Base-by-base conservation (phyloP, 768 basidiomycete genomes). In the Boletus coccyginus region DNA sequence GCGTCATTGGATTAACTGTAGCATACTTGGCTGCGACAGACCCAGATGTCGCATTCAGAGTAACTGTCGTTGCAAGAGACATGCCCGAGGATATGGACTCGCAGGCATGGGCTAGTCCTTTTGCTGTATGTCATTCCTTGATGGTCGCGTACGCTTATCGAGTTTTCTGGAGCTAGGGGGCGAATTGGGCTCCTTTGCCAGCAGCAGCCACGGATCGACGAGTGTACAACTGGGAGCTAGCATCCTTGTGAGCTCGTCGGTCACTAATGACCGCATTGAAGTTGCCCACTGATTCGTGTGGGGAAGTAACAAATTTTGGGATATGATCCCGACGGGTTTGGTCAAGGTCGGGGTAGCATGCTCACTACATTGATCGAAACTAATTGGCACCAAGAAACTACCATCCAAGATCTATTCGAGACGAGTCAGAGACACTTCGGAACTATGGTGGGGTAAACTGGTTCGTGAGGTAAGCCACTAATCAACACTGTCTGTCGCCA, bases 41-140 rank as follows among this genome's bases (percentile, higher is more conserved):
- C 39, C 55, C 57, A 39, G 48, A 56, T 40, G 48, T 42, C n/a
- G 2, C 57, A 4, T 64, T 67, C 53, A 58, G 21, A 16, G 40
- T 73, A 5, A 71, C 70, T 0, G 57, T 75, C 42, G 58, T 75
- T 5, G 74, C 74, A 46, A 64, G 73, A 52, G 74, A 75, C 52
- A 74, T 75, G 68, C 72, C 73, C 3, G 59, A 70, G 44, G 67
- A 71, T 43, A 67, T 64, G 61, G 69, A 70, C 44, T 80, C 78
- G 5, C 77, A 78, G 50, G 76, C 71, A 7, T 81, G 77, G 69
- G 72, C 79, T 10, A 80, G 77, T 52, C 81, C 81, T 21, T 81
- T 80, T 67, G 79, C 81, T 56, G 78, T 80, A 54, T 50, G 75
- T 66, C 24, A 24, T 45, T 19, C 16, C 43, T 36, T 32, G 24